Percentiles rank a stretch among this genome's conserved stretches.
Evolutionary conservation across 2,329 filamentous ascomycete genomes (phyloP).

Genomic region (Nannizziopsis barbatae): DNA sequence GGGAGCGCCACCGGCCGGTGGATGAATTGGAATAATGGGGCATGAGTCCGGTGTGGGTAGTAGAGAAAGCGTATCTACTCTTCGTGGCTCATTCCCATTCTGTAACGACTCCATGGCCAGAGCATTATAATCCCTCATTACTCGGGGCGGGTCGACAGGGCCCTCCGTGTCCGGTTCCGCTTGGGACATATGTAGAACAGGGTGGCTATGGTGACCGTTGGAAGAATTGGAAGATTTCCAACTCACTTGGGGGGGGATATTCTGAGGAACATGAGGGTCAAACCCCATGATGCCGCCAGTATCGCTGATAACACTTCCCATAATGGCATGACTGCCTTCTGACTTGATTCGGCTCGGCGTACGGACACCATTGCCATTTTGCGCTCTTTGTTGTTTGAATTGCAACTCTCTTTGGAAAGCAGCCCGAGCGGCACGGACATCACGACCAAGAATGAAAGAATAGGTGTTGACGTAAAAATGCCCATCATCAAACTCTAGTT

Average conservation of each 20-base stretch:
- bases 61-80: constrained; percentile 37
- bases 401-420: constrained; percentile 37
- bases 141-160: constrained; percentile 16
- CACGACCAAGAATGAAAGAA: constrained; percentile 51
- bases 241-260: constrained; percentile 31
- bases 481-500: constrained; percentile 53
- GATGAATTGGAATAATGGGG: constrained; percentile 51
- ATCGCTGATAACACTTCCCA: constrained; percentile 45
- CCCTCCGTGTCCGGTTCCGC: constrained; percentile 10
- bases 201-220: constrained; percentile 27
- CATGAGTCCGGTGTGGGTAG: constrained; percentile 44
- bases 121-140: constrained; percentile 36
- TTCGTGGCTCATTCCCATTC: constrained; percentile 31
- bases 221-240: constrained; percentile 41
- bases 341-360: constrained; percentile 37
- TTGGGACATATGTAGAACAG: constrained; percentile 18
- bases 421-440: constrained; percentile 42
- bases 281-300: constrained; percentile 45
- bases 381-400: constrained; percentile 34
- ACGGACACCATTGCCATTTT: constrained; percentile 38
- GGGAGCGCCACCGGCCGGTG: constrained; percentile 36
- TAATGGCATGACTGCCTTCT: constrained; percentile 33
- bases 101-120: constrained; percentile 36
- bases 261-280: constrained; percentile 34
- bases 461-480: constrained; percentile 56